These are phyloP conservation scores for Chrysoporthe austroafricana DNA, from an alignment of 2,329 filamentous ascomycete genomes.

Conservation along the genomic window DNA sequence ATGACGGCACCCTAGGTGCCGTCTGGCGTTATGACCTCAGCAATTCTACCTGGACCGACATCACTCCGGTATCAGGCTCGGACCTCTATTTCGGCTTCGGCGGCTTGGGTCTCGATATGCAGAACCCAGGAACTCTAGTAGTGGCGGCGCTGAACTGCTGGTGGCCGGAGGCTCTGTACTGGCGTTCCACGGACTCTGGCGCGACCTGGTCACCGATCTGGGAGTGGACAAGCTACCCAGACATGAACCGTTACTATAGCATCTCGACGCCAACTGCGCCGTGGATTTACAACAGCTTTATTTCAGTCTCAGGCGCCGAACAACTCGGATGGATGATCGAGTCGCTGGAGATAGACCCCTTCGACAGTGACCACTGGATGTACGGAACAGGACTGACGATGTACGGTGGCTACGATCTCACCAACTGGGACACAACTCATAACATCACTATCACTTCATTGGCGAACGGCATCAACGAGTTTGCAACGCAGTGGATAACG, in stretches of 20 bases:
- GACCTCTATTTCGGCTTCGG: constrained; percentile 59
- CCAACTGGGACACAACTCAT: constrained; percentile 54
- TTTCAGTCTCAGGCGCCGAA: constrained; percentile 49
- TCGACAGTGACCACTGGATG: constrained; percentile 63
- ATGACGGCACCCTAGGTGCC: constrained; percentile 57
- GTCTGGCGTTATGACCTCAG: constrained; percentile 59
- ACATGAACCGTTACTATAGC: constrained; percentile 50
- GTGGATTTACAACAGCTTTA: constrained; percentile 56
- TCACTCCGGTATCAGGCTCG: constrained; percentile 54
- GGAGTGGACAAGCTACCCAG: constrained; percentile 53
- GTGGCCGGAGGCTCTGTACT: constrained; percentile 62
- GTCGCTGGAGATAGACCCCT: constrained; percentile 59
- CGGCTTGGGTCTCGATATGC: constrained; percentile 56
- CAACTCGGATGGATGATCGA: constrained; percentile 66
- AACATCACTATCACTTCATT: constrained; percentile 55
- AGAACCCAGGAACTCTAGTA: constrained; percentile 59
- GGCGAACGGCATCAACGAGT: constrained; percentile 60
- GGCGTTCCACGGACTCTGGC: constrained; percentile 58
- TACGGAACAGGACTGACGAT: constrained; percentile 58
- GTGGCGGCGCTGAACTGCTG: constrained; percentile 62
- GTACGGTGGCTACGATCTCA: constrained; percentile 54
- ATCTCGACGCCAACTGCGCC: constrained; percentile 53
- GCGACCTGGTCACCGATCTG: constrained; percentile 58
- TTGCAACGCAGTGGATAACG: constrained; percentile 52
- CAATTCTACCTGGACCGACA: constrained; percentile 55